These are phyloP conservation scores for Venturia effusa DNA, from an alignment of 2,329 filamentous ascomycete species.

Conservation along the genomic window DNA sequence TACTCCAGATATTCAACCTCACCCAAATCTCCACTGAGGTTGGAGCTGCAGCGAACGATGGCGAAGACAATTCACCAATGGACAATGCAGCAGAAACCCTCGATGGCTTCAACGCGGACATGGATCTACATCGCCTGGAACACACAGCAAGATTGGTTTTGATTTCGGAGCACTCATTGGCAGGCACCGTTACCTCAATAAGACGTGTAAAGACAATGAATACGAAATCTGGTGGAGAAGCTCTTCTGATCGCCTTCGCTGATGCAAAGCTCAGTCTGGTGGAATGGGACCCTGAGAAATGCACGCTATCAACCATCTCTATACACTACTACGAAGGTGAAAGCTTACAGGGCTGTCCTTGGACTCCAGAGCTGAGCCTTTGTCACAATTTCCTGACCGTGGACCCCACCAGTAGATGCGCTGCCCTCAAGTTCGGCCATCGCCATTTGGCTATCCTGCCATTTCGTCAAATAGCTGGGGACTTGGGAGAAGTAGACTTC, in stretches of 20 bases:
- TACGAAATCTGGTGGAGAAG: constrained; percentile 71
- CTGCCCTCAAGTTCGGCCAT: constrained; percentile 82
- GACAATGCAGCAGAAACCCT: constrained; percentile 29
- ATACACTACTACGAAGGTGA: constrained; percentile 98
- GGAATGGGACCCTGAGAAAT: constrained; percentile 79
- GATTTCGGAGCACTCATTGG: constrained; percentile 70
- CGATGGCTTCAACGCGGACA: constrained; percentile 18
- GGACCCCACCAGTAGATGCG: constrained; percentile 86
- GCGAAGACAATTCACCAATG: constrained; percentile 37
- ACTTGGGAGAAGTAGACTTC: constrained; percentile 86
- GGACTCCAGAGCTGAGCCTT: constrained; percentile 63
- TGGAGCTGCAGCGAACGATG: constrained; percentile 17
- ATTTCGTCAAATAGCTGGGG: constrained; percentile 76
- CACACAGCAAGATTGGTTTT: constrained; percentile 71
- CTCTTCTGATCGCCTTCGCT: constrained; percentile 71
- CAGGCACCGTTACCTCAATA: constrained; percentile 76
- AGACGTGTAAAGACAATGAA: constrained; percentile 62
- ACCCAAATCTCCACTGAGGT: constrained; percentile 56
- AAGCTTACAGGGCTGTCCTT: constrained; percentile 61
- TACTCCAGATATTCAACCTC: constrained; percentile 81
- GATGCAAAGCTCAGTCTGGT: constrained; percentile 89
- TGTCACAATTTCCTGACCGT: constrained; percentile 75
- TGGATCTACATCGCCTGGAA: constrained; percentile 46
- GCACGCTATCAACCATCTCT: constrained; percentile 75
- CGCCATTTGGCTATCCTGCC: constrained; percentile 88